These are phyloP conservation scores for Colletotrichum limetticola DNA, from an alignment of 2,329 filamentous ascomycete species.

Conservation along the genomic window DNA sequence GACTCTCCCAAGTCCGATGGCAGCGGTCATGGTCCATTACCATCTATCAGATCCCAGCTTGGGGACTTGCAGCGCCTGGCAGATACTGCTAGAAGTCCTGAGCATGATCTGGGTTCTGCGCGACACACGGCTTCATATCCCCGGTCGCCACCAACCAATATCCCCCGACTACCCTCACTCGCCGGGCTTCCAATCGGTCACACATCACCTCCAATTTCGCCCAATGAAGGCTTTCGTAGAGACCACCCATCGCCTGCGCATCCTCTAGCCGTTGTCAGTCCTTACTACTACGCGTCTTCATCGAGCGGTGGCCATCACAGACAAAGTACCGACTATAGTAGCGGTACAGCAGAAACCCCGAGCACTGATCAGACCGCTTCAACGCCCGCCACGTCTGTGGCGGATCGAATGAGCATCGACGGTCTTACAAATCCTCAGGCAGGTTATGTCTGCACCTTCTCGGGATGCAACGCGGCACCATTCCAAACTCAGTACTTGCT, in stretches of 20 bases:
- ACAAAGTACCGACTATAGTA: constrained; percentile 54
- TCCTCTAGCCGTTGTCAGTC: constrained; percentile 51
- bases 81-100: constrained; percentile 43
- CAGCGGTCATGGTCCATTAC: constrained; percentile 47
- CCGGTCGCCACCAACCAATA: constrained; percentile 48
- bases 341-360: constrained; percentile 57
- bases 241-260: constrained; percentile 59
- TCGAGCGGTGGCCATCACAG: constrained; percentile 47
- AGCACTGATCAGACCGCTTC: constrained; percentile 56
- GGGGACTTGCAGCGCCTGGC: constrained; percentile 47
- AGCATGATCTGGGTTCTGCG: constrained; percentile 44
- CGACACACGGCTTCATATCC: constrained; percentile 42
- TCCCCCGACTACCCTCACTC: constrained; percentile 45
- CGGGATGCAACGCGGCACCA: constrained; percentile 75
- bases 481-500: constrained; percentile 83
- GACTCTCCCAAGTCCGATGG: constrained; percentile 48
- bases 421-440: constrained; percentile 65
- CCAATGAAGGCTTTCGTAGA: constrained; percentile 57
- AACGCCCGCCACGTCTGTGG: constrained; percentile 54
- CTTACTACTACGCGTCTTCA: constrained; percentile 48
- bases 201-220: constrained; percentile 60
- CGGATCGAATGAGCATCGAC: constrained; percentile 69
- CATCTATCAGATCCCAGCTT: constrained; percentile 51
- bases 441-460: constrained; percentile 66
- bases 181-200: constrained; percentile 23